phyloP scores from a whole-genome alignment of 192 early-diverging fungal genomes.

The Physocladia obscura region DNA sequence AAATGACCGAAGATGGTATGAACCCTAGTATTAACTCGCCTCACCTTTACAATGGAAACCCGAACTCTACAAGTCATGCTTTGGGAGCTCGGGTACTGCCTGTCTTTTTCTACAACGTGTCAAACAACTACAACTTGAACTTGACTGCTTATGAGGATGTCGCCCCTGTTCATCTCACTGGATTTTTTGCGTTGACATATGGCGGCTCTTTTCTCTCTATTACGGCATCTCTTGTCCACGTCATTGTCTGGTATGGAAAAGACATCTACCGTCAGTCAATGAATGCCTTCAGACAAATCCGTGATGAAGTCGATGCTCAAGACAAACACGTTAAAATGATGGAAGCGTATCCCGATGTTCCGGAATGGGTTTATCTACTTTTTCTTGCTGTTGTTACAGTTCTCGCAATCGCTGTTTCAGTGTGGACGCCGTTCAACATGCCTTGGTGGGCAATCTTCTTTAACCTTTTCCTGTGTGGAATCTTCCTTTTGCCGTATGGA shows the following conservation, averaged over 20 bases:
- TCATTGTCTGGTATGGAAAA: constrained; percentile 46
- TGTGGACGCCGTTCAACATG: constrained; percentile 32
- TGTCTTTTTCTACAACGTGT: constrained; percentile 12
- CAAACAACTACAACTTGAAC: constrained; percentile 25
- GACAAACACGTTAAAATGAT: constrained; percentile 18
- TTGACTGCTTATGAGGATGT: constrained; percentile 27
- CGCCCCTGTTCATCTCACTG: constrained; percentile 15
- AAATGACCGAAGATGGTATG: background rate
- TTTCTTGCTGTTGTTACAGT: constrained; percentile 4
- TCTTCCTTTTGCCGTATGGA: constrained; percentile 64
- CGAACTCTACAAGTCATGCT: background rate
- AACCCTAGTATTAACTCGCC: constrained; percentile 8
- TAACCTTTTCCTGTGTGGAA: constrained; percentile 42
- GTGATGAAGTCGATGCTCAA: background rate
- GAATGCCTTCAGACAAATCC: constrained; percentile 1
- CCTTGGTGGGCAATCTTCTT: constrained; percentile 35
- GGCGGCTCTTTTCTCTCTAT: constrained; percentile 46
- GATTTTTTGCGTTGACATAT: constrained; percentile 30
- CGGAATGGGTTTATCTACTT: constrained; percentile 24
- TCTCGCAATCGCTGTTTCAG: background rate
- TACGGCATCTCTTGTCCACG: constrained; percentile 57
- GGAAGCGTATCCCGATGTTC: constrained; percentile 27
- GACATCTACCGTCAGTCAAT: background rate
- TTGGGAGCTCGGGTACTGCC: constrained; percentile 1
- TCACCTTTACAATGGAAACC: constrained; percentile 9